These are phyloP conservation scores for Akanthomyces dipterigenus DNA, from an alignment of 2,329 filamentous ascomycete genomes.

Conservation along the genomic window DNA sequence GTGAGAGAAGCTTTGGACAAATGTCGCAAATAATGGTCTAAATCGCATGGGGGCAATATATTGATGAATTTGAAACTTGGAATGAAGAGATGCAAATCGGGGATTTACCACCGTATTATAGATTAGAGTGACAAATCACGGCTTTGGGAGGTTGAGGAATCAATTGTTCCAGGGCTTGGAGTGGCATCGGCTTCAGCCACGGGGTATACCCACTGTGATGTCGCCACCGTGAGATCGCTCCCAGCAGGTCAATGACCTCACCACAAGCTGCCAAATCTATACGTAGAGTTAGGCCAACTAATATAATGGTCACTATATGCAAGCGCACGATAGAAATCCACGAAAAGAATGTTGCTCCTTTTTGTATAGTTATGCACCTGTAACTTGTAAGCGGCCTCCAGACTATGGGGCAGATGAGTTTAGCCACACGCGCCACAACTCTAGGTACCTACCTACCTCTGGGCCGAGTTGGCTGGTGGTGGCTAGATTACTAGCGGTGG, in stretches of 20 bases:
- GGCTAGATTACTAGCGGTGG: conserved; percentile 8
- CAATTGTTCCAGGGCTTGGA: not conserved
- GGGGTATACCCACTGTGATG: not conserved
- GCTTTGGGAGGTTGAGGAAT: conserved; percentile 7
- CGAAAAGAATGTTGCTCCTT: not conserved
- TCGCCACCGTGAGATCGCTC: not conserved
- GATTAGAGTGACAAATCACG: conserved; percentile 8
- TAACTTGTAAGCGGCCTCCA: not conserved
- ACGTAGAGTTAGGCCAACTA: too few relatives aligned
- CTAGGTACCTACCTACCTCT: too few relatives aligned
- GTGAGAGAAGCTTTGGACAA: conserved; percentile 43
- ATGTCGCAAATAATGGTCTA: conserved; percentile 38
- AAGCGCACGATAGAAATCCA: not conserved
- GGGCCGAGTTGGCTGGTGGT: not conserved
- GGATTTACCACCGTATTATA: not conserved
- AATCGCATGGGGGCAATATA: conserved; percentile 40
- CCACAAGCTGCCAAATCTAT: not conserved
- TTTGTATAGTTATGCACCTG: not conserved
- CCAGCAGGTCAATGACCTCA: not conserved
- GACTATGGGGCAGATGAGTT: not conserved
- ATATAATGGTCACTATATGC: not conserved
- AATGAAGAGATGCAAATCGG: not conserved
- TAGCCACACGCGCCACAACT: conserved; percentile 6
- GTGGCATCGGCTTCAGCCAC: conserved; percentile 1
- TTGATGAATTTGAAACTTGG: not conserved